Base-by-base conservation (phyloP, 73 alveolate genomes). In the Paramecium bursaria region DNA sequence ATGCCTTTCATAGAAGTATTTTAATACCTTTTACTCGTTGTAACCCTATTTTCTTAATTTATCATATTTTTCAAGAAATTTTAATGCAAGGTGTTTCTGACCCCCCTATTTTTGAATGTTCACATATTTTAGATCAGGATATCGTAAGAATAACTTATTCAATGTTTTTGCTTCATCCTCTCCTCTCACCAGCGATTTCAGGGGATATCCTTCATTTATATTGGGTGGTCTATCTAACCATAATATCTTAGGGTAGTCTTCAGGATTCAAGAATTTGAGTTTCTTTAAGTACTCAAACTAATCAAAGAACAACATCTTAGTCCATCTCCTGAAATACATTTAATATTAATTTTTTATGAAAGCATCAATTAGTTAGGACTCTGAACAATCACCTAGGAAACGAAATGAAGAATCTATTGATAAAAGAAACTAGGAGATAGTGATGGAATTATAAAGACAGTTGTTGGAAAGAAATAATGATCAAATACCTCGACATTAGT, bases 111-210 rank as follows among this genome's bases (percentile, higher is more conserved):
- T 39, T 67, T 2, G 33, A 2, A 31, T 39, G 17, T 35, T 53
- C 60, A 17, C 60, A 39, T 67, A 67, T 67, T 67, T 67, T 6
- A 67, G 57, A 39, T 67, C 82, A 3, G 82, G 82, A 67, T 67
- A 67, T 35, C 82, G 26, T 15, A 39, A 17, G 23, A 67, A 25
- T 19, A 67, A 27, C 35, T 67, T 67, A 5, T 67, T 35, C 0
- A 33, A 17, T 33, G 44, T 57, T 42, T 67, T 67, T 35, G 33
- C 33, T 14, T 35, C 44, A 15, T 67, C 82, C 2, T 39, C 22
- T 6, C 44, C 53, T 9, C 21, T 67, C 14, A 67, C 23, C 44
- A 21, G 25, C 17, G 33, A 53, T 67, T 42, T 31, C 11, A 67
- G 44, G 33, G 60, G 57, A 67, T 39, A 67, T 15, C 82, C 82